Evolutionary conservation across 345 rosid genomes (phyloP).

Genomic region (Syzygium aromaticum): DNA sequence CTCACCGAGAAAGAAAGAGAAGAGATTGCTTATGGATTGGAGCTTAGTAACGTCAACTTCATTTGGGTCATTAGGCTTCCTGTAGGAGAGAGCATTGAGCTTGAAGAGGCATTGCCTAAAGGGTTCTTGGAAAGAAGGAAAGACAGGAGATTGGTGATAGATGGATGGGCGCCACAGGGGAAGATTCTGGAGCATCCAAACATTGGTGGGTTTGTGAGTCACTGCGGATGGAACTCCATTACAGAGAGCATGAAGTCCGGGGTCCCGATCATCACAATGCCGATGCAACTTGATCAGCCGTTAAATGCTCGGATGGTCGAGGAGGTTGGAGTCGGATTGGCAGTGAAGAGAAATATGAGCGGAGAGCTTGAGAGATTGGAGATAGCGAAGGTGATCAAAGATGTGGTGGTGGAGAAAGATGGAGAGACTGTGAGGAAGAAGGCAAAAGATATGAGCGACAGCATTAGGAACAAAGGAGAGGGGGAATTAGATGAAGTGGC

Average conservation of each 20-base stretch:
- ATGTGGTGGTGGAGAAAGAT: conserved; percentile 4
- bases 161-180: conserved; percentile 30
- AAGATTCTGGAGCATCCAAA: conserved; percentile 15
- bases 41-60: conserved; percentile 23
- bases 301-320: conserved; percentile 5
- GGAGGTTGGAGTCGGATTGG: conserved; percentile 6
- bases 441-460: conserved; percentile 4
- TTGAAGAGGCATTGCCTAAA: conserved; percentile 15
- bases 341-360: conserved; percentile 1
- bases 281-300: conserved; percentile 22
- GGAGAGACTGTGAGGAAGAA: conserved; percentile 3
- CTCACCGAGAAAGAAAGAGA: conserved; percentile 13
- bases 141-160: conserved; percentile 14
- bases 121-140: conserved; percentile 18
- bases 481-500: conserved; percentile 4
- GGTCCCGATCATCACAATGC: conserved; percentile 24
- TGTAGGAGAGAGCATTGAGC: not conserved
- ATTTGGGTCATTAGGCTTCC: conserved; percentile 27
- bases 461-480: not conserved
- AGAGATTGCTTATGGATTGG: conserved; percentile 31
- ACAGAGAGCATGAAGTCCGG: conserved; percentile 18
- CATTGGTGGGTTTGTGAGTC: conserved; percentile 21
- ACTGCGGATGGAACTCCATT: conserved; percentile 24
- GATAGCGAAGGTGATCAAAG: conserved; percentile 10
- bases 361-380: conserved; percentile 7